Conservation (phyloP, 176 grass and related monocot species). For the Cocos nucifera region DNA sequence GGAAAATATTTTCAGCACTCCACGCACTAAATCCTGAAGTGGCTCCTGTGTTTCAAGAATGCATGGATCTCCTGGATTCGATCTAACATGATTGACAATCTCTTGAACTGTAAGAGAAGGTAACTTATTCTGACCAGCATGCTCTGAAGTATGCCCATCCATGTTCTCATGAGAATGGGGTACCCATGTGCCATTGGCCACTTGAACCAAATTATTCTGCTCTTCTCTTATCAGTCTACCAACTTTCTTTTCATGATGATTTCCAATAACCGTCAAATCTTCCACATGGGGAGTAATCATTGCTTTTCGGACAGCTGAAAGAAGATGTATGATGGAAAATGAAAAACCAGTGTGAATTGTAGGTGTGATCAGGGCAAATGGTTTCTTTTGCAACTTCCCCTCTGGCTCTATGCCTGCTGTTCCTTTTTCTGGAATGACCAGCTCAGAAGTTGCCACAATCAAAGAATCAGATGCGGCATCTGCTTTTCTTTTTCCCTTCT, state of each 20-base stretch:
- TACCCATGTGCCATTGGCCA: conserved; percentile 26
- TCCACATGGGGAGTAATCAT: conserved; percentile 51
- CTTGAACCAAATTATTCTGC: conserved; percentile 31
- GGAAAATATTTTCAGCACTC: conserved; percentile 84
- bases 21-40: conserved; percentile 88
- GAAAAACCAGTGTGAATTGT: conserved; percentile 93
- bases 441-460: conserved; percentile 32
- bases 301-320: conserved; percentile 79
- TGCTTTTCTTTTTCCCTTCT: conserved; percentile 83
- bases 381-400: conserved; percentile 67
- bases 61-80: conserved; percentile 77
- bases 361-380: conserved; percentile 67
- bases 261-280: conserved; percentile 17
- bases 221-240: conserved; percentile 32
- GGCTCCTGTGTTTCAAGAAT: conserved; percentile 99
- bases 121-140: conserved; percentile 25
- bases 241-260: conserved; percentile 40
- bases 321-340: conserved; percentile 90
- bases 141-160: conserved; percentile 32
- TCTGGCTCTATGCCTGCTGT: conserved; percentile 46
- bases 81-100: conserved; percentile 58
- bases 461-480: conserved; percentile 28
- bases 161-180: conserved; percentile 29
- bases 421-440: conserved; percentile 29
- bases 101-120: conserved; percentile 75